A percentile compares a stretch with the other conserved stretches of the same genome.
phyloP scores from a whole-genome alignment of 2,329 filamentous ascomycete genomes.

The Colletotrichum spaethianum region DNA sequence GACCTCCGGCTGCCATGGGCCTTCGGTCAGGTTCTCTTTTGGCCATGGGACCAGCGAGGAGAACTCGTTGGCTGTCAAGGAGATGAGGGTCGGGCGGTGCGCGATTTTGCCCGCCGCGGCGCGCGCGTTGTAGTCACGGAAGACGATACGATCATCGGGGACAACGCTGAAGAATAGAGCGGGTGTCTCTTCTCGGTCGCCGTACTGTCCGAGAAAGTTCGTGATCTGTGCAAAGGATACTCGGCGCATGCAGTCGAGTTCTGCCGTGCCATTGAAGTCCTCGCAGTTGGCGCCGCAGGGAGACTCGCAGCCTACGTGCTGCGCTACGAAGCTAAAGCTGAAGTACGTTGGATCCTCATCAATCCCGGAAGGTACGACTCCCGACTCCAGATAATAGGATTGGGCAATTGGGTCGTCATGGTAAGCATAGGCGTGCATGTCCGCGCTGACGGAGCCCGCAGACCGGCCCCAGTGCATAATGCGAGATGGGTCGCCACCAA shows the following conservation, averaged over 20 bases:
- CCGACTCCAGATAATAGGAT: slow-evolving; percentile 58
- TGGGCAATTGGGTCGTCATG: slow-evolving; percentile 60
- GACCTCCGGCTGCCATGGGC: slow-evolving; percentile 45
- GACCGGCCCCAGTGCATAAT: slow-evolving; percentile 64
- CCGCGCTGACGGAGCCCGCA: slow-evolving; percentile 58
- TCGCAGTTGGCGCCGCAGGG: slow-evolving; percentile 36
- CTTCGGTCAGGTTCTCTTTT: slow-evolving; percentile 46
- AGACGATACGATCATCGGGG: slow-evolving; percentile 49
- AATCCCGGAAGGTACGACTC: slow-evolving; percentile 51
- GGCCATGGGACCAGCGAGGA: slow-evolving; percentile 48
- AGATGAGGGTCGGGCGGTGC: slow-evolving; percentile 49
- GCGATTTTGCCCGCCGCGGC: slow-evolving; percentile 46
- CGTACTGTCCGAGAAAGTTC: slow-evolving; percentile 51
- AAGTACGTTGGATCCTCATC: slow-evolving; percentile 46
- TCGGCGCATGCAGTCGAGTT: slow-evolving; percentile 54
- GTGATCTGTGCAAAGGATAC: slow-evolving; percentile 49
- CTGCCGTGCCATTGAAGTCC: slow-evolving; percentile 42
- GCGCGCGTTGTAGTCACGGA: slow-evolving; percentile 49
- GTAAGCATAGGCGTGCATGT: slow-evolving; percentile 61
- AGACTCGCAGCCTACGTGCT: slow-evolving; percentile 51
- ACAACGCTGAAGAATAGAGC: slow-evolving; percentile 46
- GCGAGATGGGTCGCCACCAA: slow-evolving; percentile 42
- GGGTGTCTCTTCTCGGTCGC: slow-evolving; percentile 43
- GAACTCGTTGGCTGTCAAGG: slow-evolving; percentile 51
- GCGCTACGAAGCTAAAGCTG: slow-evolving; percentile 55